phyloP scores from a whole-genome alignment of 2,329 filamentous ascomycete species.

The Aspergillus fructus region DNA sequence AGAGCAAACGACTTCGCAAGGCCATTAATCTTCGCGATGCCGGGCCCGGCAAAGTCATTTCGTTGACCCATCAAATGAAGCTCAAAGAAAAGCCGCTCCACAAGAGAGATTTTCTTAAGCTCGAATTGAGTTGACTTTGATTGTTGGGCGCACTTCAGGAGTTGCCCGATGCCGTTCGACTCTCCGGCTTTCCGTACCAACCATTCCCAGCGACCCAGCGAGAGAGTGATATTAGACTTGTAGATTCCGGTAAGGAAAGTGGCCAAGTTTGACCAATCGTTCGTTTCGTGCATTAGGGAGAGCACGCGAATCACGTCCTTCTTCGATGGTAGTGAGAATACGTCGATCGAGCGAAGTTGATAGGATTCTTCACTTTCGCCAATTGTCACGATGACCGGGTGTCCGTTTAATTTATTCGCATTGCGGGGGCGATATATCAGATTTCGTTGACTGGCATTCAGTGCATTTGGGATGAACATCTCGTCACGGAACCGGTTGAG shows the following conservation, averaged over 20 bases:
- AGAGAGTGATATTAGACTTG: constrained; percentile 28
- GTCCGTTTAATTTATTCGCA: constrained; percentile 34
- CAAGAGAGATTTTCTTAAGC: constrained; percentile 29
- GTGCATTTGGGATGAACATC: constrained; percentile 44
- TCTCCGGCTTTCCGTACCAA: constrained; percentile 39
- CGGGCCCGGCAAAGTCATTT: constrained; percentile 34
- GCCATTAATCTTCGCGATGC: constrained; percentile 28
- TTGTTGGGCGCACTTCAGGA: constrained; percentile 40
- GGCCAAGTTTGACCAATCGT: constrained; percentile 43
- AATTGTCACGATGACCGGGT: constrained; percentile 43
- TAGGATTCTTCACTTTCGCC: constrained; percentile 38
- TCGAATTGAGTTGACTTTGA: constrained; percentile 35
- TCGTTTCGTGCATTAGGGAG: constrained; percentile 35
- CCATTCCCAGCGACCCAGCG: constrained; percentile 29
- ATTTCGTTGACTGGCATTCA: constrained; percentile 37
- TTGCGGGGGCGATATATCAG: constrained; percentile 41
- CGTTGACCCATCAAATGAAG: constrained; percentile 36
- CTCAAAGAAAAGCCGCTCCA: constrained; percentile 37
- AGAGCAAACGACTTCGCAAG: constrained; percentile 35
- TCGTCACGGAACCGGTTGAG: constrained; percentile 43
- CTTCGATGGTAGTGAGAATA: constrained; percentile 33
- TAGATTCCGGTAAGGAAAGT: constrained; percentile 42
- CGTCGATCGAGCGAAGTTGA: constrained; percentile 38
- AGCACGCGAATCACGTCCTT: constrained; percentile 32
- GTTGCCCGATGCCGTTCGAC: constrained; percentile 33